Evolutionary conservation across 805 yeast genomes (phyloP).

Genomic region (Metschnikowia matae): DNA sequence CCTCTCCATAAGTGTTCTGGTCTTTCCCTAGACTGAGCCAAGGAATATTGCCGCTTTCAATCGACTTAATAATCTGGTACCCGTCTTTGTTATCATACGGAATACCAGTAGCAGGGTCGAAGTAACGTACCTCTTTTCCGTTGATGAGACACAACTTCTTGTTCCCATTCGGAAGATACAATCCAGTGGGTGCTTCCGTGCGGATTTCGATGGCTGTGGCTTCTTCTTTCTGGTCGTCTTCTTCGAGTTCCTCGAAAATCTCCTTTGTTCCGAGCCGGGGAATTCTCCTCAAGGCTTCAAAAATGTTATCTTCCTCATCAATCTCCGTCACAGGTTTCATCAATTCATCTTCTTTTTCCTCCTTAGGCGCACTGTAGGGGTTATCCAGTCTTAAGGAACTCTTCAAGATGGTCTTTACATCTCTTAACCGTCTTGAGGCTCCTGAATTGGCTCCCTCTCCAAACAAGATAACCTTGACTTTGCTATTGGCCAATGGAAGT

Average conservation of each 20-base stretch:
- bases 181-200: conserved; percentile 74
- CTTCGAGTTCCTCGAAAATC: conserved; percentile 40
- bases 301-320: conserved; percentile 34
- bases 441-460: conserved; percentile 57
- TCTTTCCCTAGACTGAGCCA: conserved; percentile 52
- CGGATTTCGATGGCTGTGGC: conserved; percentile 41
- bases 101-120: conserved; percentile 84
- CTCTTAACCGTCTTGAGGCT: conserved; percentile 49
- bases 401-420: conserved; percentile 45
- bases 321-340: conserved; percentile 32
- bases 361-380: conserved; percentile 32
- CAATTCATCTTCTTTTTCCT: conserved; percentile 30
- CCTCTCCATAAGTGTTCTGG: conserved; percentile 50
- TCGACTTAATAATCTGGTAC: conserved; percentile 56
- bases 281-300: conserved; percentile 42
- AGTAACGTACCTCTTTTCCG: conserved; percentile 75
- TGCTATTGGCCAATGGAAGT: conserved; percentile 20
- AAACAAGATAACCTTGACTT: conserved; percentile 42
- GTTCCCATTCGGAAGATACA: conserved; percentile 63
- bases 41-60: conserved; percentile 45
- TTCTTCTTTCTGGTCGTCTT: conserved; percentile 37
- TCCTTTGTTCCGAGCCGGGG: conserved; percentile 62
- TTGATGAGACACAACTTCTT: conserved; percentile 69
- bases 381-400: conserved; percentile 34
- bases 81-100: conserved; percentile 83